Base-by-base conservation (phyloP, 192 early-diverging fungal genomes). In the Umbelopsis ramanniana region DNA sequence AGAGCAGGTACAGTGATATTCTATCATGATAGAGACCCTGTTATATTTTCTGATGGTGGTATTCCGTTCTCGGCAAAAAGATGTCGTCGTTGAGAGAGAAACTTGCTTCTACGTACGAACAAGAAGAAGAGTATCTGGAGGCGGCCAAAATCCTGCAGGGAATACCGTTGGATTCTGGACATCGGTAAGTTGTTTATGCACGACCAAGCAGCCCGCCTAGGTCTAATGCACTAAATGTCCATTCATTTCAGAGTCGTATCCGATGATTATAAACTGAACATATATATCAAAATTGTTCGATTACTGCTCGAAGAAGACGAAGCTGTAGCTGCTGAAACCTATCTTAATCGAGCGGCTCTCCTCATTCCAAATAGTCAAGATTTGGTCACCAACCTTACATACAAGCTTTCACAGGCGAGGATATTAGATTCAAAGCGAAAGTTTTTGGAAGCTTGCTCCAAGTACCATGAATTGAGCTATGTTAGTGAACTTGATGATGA, bases 121-220 rank as follows among this genome's bases (percentile, higher is more conserved):
- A 82, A 12, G 87, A 94, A 35, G 89, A 93, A 63, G 86, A 91
- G 14, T 97, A 90, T 90, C 78, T 83, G n/a, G 92, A 93, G 66
- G 95, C 97, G 8, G 96, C 96, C 9, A 86, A 82, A 71, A 86
- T 91, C 26, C 85, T 99, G 47, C 91, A 95, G 82, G 93, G 92
- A 21, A 94, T 98, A 37, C 92, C 95, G 6, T 84, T 96, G 68
- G 97, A 99, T 68, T 95, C 93, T 29, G 93, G 93, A 53, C 95
- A 95, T 77, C 83, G 94, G 79, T 81, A 83, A 0, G 48, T 15
- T 21, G 15, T 50, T 29, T 4, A 50, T 63, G 48, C 14, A 9
- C 12, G 2, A 38, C 15, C 19, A 12, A 43, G 7, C 26, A 29
- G 17, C 19, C 43, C 37, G 60, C 46, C 3, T 48, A 48, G 8